Conservation (phyloP, 768 basidiomycete genomes). For the Sporobolomyces roseus region DNA sequence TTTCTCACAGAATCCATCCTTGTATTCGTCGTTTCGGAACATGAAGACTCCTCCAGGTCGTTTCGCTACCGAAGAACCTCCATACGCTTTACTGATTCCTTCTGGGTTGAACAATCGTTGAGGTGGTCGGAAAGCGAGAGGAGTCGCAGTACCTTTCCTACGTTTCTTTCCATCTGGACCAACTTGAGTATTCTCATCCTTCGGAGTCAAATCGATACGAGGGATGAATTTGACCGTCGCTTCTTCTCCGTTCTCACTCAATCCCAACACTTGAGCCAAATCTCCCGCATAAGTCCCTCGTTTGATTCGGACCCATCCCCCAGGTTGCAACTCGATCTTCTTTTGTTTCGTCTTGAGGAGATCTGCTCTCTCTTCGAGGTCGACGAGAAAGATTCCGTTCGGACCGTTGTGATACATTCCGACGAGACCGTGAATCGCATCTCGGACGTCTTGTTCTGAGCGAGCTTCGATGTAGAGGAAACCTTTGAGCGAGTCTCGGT, state of each 20-base stretch:
- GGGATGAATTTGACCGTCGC: slow-evolving; percentile 90
- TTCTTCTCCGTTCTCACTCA: slow-evolving; percentile 88
- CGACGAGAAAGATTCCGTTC: slow-evolving; percentile 77
- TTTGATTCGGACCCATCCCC: slow-evolving; percentile 91
- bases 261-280: slow-evolving; percentile 88
- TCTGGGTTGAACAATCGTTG: slow-evolving; percentile 91
- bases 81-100: slow-evolving; percentile 81
- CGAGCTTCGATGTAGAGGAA: slow-evolving; percentile 96
- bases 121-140: slow-evolving; percentile 62
- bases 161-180: slow-evolving; percentile 69
- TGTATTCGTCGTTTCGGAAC: slow-evolving; percentile 89
- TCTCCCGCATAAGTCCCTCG: slow-evolving; percentile 92
- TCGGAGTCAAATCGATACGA: slow-evolving; percentile 92
- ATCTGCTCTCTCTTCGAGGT: slow-evolving; percentile 97
- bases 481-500: slow-evolving; percentile 88
- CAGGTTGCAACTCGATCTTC: slow-evolving; percentile 73
- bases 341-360: slow-evolving; percentile 93
- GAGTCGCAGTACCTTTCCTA: slow-evolving; percentile 61
- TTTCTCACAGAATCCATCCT: slow-evolving; percentile 92
- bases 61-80: slow-evolving; percentile 68
- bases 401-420: slow-evolving; percentile 67
- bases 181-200: slow-evolving; percentile 48
- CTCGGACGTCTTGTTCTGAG: slow-evolving; percentile 74
- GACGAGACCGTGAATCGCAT: slow-evolving; percentile 83
- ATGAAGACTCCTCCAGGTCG: slow-evolving; percentile 62